Base-by-base conservation (phyloP, 345 rosid species). In the Arabis alpina region DNA sequence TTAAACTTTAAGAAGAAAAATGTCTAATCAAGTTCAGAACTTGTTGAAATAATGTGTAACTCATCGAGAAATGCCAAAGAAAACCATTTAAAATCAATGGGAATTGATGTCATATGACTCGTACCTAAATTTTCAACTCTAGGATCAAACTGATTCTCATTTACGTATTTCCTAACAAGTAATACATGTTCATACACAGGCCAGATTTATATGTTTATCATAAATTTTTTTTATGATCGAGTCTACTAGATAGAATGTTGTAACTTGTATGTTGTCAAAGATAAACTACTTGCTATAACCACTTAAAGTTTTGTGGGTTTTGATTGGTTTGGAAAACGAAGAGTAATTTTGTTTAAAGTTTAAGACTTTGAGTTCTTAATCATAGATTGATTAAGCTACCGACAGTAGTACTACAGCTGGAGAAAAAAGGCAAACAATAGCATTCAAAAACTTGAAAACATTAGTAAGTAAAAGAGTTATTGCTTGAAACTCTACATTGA, bases 11-110 rank as follows among this genome's bases (percentile, higher is more conserved):
- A 14, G n/a, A 60, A 30, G 56, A 61, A 68, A 66, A 75, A 68
- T 16, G 69, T 61, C 69, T 54, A 53, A 61, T 68, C 78, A 61
- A 60, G 39, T 61, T 74, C 78, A 74, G 73, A 60, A 53, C 68
- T 61, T 37, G 69, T 75, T 66, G 78, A 75, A 68, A 68, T 61
- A 44, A 61, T 61, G 69, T 45, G 50, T 2, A 60, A 12, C 43
- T 53, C 64, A 67, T 67, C 6, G 40, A 45, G 51, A 44, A 67
- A 51, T 74, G 63, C 44, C 44, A n/a, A 74, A 58, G 41, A 44
- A 52, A 51, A 34, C 48, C 39, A 65, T 30, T 11, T 32, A 4
- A 37, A 60, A 67, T 51, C 10, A 8, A 68, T 53, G 62, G 48
- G 73, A 43, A 36, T 51, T 43, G 41, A 43, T 42, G 54, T 36